phyloP scores from a whole-genome alignment of 345 rosid species.

The Microthlaspi erraticum region DNA sequence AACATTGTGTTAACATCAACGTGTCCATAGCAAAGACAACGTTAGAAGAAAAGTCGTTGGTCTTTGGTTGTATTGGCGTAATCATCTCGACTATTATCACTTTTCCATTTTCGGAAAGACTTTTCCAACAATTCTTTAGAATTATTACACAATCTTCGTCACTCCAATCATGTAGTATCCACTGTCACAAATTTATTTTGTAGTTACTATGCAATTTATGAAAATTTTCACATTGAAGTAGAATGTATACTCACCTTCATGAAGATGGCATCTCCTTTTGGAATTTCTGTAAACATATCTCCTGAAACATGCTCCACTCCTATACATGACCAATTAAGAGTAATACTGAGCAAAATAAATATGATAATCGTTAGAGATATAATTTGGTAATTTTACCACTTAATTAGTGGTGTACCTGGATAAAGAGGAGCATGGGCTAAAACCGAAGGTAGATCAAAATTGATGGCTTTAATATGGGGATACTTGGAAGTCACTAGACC shows the following conservation, averaged over 20 bases:
- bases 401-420: not conserved
- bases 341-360: too few species aligned
- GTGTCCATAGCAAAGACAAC: conserved; percentile 5
- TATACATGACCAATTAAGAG: conserved; percentile 5
- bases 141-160: conserved; percentile 20
- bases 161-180: conserved; percentile 22
- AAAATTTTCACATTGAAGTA: too few species aligned
- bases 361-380: not conserved
- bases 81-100: conserved; percentile 1
- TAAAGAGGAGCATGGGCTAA: conserved; percentile 42
- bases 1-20: conserved; percentile 8
- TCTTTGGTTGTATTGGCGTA: not conserved
- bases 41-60: not conserved
- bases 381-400: not conserved
- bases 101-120: not conserved
- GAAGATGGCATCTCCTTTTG: conserved; percentile 75
- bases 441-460: conserved; percentile 49
- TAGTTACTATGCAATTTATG: not conserved
- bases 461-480: not conserved
- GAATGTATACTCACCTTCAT: conserved; percentile 57
- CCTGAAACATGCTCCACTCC: conserved; percentile 60
- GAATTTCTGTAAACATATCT: conserved; percentile 73
- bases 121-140: conserved; percentile 20
- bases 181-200: not conserved
- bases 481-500: conserved; percentile 12